These are phyloP conservation scores for Microdochium paspali DNA, from an alignment of 2,329 filamentous ascomycete genomes.

Conservation along the genomic window DNA sequence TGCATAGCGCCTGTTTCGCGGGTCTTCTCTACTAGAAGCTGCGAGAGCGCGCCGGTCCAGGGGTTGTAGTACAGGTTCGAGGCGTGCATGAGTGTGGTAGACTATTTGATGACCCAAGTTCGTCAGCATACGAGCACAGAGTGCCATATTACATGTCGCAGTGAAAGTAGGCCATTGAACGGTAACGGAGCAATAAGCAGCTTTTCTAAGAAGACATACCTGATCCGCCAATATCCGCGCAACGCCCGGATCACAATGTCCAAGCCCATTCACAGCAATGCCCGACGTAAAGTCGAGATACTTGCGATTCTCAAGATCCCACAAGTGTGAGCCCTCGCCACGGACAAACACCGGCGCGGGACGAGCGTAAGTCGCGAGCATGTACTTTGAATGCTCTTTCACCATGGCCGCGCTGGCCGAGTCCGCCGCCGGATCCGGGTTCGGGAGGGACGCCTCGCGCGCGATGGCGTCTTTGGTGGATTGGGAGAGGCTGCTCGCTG, in stretches of 20 bases:
- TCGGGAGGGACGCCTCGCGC: slow-evolving; percentile 17
- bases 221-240: slow-evolving; percentile 68
- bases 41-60: slow-evolving; percentile 85
- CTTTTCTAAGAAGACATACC: slow-evolving; percentile 28
- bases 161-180: too few relatives aligned
- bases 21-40: slow-evolving; percentile 76
- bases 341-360: slow-evolving; percentile 84
- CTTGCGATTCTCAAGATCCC: slow-evolving; percentile 78
- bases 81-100: slow-evolving; percentile 74
- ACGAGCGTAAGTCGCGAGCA: slow-evolving; percentile 92
- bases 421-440: slow-evolving; percentile 18
- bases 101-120: slow-evolving; percentile 24
- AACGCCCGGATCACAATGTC: slow-evolving; percentile 79
- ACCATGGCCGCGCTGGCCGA: slow-evolving; percentile 59
- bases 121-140: not conserved
- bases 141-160: too few relatives aligned
- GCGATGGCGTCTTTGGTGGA: slow-evolving; percentile 12
- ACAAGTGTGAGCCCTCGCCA: slow-evolving; percentile 80
- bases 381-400: slow-evolving; percentile 69
- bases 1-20: slow-evolving; percentile 72
- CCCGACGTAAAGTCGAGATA: slow-evolving; percentile 95
- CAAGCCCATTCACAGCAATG: slow-evolving; percentile 89
- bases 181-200: not conserved
- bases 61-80: slow-evolving; percentile 97
- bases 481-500: slow-evolving; percentile 14